Conservation (phyloP, 345 rosid genomes). For the Chamaenerion angustifolium region DNA sequence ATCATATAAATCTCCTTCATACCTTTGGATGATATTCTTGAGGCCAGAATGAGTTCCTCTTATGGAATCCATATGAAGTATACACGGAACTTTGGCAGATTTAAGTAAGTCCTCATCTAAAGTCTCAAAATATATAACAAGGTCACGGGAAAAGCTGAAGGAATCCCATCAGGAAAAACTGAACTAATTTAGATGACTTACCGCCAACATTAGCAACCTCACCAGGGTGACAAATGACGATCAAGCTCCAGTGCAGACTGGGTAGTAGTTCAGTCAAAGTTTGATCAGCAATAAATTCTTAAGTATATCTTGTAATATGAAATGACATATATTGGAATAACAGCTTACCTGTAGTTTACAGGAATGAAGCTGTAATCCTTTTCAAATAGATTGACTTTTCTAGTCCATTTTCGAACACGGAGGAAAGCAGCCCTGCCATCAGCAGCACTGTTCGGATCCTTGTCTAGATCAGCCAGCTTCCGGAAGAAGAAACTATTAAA, state of each 20-base stretch:
- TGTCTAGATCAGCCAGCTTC: slow-evolving; percentile 96
- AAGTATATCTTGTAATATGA: neutral
- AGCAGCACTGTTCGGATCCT: slow-evolving; percentile 85
- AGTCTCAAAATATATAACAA: slow-evolving; percentile 11
- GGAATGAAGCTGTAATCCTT: slow-evolving; percentile 92
- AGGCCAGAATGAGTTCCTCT: slow-evolving; percentile 95
- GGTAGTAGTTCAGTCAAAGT: too few relatives aligned
- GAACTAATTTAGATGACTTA: slow-evolving; percentile 13
- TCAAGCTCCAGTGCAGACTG: slow-evolving; percentile 99
- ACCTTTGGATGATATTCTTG: slow-evolving; percentile 90
- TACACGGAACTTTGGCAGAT: slow-evolving; percentile 57
- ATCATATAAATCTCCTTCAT: slow-evolving; percentile 1
- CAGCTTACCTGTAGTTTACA: slow-evolving; percentile 70
- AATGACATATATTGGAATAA: neutral
- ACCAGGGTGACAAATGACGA: slow-evolving; percentile 88
- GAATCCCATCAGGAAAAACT: slow-evolving; percentile 2
- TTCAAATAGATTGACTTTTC: slow-evolving; percentile 83
- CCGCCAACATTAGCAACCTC: slow-evolving; percentile 60
- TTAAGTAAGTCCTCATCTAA: slow-evolving; percentile 44
- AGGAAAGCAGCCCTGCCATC: slow-evolving; percentile 96
- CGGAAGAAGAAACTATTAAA: slow-evolving; percentile 98
- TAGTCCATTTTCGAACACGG: slow-evolving; percentile 96
- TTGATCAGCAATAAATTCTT: slow-evolving; percentile 10
- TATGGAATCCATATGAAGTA: slow-evolving; percentile 95
- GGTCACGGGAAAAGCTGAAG: neutral